Base-by-base conservation (phyloP, 129 eudicot genomes). In the Dittrichia graveolens region DNA sequence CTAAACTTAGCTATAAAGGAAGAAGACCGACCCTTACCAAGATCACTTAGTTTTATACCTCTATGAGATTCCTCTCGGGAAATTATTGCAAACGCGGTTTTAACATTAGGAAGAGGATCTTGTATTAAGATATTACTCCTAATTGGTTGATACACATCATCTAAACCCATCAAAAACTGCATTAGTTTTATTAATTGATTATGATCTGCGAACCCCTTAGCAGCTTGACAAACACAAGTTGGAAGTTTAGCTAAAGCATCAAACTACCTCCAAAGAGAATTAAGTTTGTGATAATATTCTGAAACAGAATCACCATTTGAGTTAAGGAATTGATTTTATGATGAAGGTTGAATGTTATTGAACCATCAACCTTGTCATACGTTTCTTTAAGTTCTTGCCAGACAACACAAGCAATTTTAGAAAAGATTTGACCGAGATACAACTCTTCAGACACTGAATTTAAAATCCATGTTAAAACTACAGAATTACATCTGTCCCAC, bases 241-340 rank as follows among this genome's bases (percentile, higher is more conserved):
- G 42, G 41, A 0, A 58, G 3, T n/a, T 53, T 53, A 4, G 15
- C 59, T 15, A 53, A 53, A n/a, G 34, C 59, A 53, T 53, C 59
- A 53, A n/a, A n/a, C n/a, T n/a, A n/a, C n/a, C n/a, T 8, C 2
- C 4, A 57, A 4, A 57, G 65, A 0, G 84, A 65, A 6, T 83
- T 11, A 3, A 10, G 16, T 49, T 49, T 49, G 12, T 49, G 55
- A 49, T 11, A 49, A 10, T 49, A 49, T 13, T 49, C 55, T 10
- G 55, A 49, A 0, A 49, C 16, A 49, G 47, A 43, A 4, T 1
- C 1, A 5, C 47, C 47, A 43, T 6, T 43, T 43, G 47, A 43
- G 4, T 3, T 1, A 43, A 1, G 8, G 47, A 43, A 9, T 43
- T 43, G 1, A 43, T 43, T 5, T 43, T 43, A 1, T 43, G 47